Base-by-base conservation (phyloP, 495 filamentous ascomycete genomes). In the Margaritispora aquatica region DNA sequence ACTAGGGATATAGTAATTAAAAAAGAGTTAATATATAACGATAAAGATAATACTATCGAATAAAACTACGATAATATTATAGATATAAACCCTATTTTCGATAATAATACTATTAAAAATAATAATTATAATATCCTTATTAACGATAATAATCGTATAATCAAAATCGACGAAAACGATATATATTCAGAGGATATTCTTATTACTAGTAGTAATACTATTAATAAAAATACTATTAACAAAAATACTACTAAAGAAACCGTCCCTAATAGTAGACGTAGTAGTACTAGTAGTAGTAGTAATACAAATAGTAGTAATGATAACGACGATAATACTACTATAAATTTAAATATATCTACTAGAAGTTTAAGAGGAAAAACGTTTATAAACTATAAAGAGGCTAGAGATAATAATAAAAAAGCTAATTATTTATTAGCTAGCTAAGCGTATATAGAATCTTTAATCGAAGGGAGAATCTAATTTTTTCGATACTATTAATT, bases 1-100 rank as follows among this genome's bases (percentile, higher is more conserved):
- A 51, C 4, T 58, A 34, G 48, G n/a, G 26, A 52, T 52, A 52
- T 58, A 36, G 41, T 41, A 36, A 58, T 58, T 36, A 58, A 58
- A 58, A 47, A 58, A 51, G 46, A 51, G 13, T 38, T 58, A 51
- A 11, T 21, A 4, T 58, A 58, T 58, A 58, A 58, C 2, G 31
- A 58, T 26, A 20, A 58, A 9, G 51, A 34, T 58, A 44, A 19
- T 31, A 36, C n/a, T 51, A 58, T n/a, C n/a, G 29, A 58, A n/a
- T 4, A 36, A 26, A 47, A 58, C 23, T 58, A 51, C 41, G 29
- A 10, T 51, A 58, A 51, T 7, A 19, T 58, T n/a, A n/a, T n/a
- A n/a, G n/a, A n/a, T 23, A 31, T 58, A 58, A 27, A 58, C 31
- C 21, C 26, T 23, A 22, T 27, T 11, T 21, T 22, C n/a, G 21